Base-by-base conservation (phyloP, 768 basidiomycete species). In the Trametes punicea region DNA sequence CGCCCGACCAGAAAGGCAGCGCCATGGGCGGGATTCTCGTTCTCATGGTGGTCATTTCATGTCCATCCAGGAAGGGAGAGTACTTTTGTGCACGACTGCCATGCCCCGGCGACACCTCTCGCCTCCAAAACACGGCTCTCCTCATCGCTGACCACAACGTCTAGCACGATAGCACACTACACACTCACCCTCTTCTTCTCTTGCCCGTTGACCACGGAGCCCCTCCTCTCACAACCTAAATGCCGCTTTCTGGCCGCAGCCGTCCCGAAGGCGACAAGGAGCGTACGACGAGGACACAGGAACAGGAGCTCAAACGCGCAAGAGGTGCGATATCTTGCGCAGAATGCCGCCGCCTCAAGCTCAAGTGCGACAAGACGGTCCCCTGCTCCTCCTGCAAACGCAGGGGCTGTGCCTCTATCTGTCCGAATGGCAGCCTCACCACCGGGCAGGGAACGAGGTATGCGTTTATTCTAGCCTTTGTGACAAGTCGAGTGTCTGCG, bases 371-470 rank as follows among this genome's bases (percentile, higher is more conserved):
- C 71, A 90, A 89, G 70, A 86, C 80, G 3, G 80, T 77, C 15
- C 76, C 75, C 0, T 78, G 78, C 60, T 72, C 75, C 1, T 79
- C 76, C 5, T 74, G 88, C 68, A 87, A 83, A 65, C 81, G 88
- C 38, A 75, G 88, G 62, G 88, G 88, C 26, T 90, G 88, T 64
- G 81, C 84, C 5, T 83, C 84, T 10, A 90, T 90, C 51, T 90
- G 88, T 70, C 87, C 87, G 3, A 88, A 88, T 62, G 87, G 86
- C 27, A 86, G 84, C 65, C 75, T 90, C 34, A 81, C 85, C 13
- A 89, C 88, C 1, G 88, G 88, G 4, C 85, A 90, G 65, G 88
- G 88, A 18, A 90, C 88, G 36, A 77, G 87, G 87, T 86, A 63
- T 55, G 79, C 66, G 38, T 55, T 34, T 44, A 15, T 20, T 52